Evolutionary conservation across 352 stramenopile genomes (phyloP), one percentile per base, ranked within the genome.

Genomic region (Phytophthora cajani): DNA sequence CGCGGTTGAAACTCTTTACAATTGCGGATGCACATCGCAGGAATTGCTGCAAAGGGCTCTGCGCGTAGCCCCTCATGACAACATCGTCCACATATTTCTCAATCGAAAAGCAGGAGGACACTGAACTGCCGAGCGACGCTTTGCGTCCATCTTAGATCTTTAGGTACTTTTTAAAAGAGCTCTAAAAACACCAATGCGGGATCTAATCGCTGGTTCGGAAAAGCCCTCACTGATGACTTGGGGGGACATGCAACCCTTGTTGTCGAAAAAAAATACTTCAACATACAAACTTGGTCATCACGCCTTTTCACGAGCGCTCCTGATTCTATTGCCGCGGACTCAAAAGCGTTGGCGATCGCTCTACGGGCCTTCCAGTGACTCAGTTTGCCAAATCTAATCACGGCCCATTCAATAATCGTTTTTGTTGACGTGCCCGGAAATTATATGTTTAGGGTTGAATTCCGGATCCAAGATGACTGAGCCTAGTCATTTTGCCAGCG

Each of bases 31-130:
- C n/a, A 59, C 53, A 30, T 59, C 53, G 19, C 27, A 14, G 11
- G n/a, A 44, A 12, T 11, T 59, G 17, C 32, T 59, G 53, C 30
- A 36, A 6, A 58, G 42, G 32, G 53, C 53, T 47, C 30, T 30
- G 36, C 53, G 53, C n/a, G 10, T 27, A 32, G 8, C 53, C 5
- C 30, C 17, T 3, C 10, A 17, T 8, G 5, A 25, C 10, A 58
- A 32, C 25, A 14, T 40, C 16, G 27, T 32, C 14, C 23, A 21
- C 1, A 4, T 47, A 46, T 58, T 58, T 44, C 52, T 46, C 8
- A 57, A 27, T 17, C 38, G 38, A 44, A 44, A 44, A 44, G 17
- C 5, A 44, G 38, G 12, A n/a, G 38, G 38, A 12, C 12, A 44
- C 38, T 44, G 38, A 44, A 10, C 30, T 33, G 30, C 30, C 27